A percentile compares a stretch with the other conserved stretches of the same genome.
These are phyloP conservation scores for Blastocystis hominis DNA, from an alignment of 352 stramenopile genomes.

Conservation along the genomic window DNA sequence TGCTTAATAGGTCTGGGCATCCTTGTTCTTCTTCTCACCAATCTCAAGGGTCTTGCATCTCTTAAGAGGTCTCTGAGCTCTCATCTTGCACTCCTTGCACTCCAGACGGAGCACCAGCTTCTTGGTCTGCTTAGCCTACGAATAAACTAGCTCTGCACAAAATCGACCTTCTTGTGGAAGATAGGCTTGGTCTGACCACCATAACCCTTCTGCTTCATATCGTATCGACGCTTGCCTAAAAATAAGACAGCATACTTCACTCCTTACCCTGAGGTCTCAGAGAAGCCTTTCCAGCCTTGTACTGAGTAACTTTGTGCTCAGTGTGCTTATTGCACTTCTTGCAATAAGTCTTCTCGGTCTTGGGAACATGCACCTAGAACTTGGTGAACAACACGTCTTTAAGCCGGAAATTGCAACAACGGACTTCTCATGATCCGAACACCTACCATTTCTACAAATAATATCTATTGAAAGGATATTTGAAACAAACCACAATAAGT, in stretches of 20 bases:
- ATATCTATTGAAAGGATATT: conserved; percentile 54
- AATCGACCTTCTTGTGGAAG: conserved; percentile 93
- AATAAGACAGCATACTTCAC: neutral
- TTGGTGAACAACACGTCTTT: neutral
- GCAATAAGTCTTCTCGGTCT: conserved; percentile 97
- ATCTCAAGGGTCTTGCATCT: conserved; percentile 99
- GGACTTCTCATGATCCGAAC: neutral
- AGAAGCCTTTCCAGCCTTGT: conserved; percentile 98
- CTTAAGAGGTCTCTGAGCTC: conserved; percentile 97
- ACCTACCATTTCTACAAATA: conserved; percentile 57
- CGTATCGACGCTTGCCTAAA: conserved; percentile 88
- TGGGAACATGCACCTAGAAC: conserved; percentile 91
- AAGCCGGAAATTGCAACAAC: neutral
- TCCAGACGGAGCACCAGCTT: conserved; percentile 92
- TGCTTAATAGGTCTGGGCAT: conserved; percentile 89
- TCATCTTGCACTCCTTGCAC: conserved; percentile 99
- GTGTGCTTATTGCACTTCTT: conserved; percentile 98
- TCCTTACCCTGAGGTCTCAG: conserved; percentile 87
- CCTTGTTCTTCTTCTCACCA: conserved; percentile 94
- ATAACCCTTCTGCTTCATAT: conserved; percentile 99
- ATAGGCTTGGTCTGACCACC: conserved; percentile 99
- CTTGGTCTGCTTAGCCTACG: conserved; percentile 91
- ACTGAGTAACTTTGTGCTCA: conserved; percentile 98
- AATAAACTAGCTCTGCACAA: neutral
- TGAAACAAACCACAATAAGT: neutral